Conservation (phyloP, 495 filamentous ascomycete species). For the Penicillium paxilli region DNA sequence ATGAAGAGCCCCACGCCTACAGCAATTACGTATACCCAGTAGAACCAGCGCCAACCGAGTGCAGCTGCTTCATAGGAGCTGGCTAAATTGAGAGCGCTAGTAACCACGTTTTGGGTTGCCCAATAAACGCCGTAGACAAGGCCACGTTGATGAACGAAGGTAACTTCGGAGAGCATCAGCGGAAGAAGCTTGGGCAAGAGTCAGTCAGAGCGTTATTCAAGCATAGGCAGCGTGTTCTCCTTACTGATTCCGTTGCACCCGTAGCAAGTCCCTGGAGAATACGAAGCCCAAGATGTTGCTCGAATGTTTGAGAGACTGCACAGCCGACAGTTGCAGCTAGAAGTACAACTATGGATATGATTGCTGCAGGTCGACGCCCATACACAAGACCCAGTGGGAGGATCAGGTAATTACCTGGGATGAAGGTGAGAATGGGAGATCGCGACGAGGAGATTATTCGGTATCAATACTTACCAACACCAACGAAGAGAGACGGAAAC, state of each 20-base stretch:
- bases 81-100: conserved; percentile 29
- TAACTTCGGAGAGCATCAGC: conserved; percentile 33
- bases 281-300: conserved; percentile 31
- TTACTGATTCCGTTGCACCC: conserved; percentile 35
- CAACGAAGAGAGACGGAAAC: conserved; percentile 34
- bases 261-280: conserved; percentile 36
- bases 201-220: neutral
- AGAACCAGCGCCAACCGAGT: conserved; percentile 40
- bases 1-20: conserved; percentile 31
- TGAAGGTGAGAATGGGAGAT: neutral
- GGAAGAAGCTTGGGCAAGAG: conserved; percentile 28
- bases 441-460: neutral
- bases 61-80: conserved; percentile 32
- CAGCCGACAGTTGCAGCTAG: conserved; percentile 29
- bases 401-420: conserved; percentile 32
- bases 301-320: conserved; percentile 26
- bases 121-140: conserved; percentile 33
- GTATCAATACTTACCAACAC: conserved; percentile 23
- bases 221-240: neutral
- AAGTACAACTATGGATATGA: conserved; percentile 23
- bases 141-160: conserved; percentile 35
- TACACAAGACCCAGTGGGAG: conserved; percentile 32
- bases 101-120: conserved; percentile 34
- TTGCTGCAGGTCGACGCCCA: conserved; percentile 24
- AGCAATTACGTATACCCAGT: conserved; percentile 36